These are phyloP conservation scores for Ophiostoma montium DNA, from an alignment of 2,329 filamentous ascomycete genomes.

Conservation along the genomic window DNA sequence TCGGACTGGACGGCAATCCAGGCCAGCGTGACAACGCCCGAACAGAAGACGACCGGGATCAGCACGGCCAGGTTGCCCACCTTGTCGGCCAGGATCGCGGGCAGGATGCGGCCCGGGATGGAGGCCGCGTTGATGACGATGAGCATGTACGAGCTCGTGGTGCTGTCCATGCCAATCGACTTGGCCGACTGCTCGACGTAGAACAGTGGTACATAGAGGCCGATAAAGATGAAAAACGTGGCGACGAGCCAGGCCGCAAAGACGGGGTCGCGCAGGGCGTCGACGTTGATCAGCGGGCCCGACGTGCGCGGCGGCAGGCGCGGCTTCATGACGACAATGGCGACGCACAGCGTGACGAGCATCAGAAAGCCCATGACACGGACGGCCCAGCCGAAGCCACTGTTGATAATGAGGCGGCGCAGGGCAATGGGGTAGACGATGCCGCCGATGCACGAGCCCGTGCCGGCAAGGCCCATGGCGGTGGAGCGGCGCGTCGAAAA, in stretches of 20 bases:
- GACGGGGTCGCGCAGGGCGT: constrained; percentile 7
- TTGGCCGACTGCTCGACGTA: constrained; percentile 9
- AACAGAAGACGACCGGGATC: constrained; percentile 4
- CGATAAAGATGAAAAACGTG: constrained; percentile 8
- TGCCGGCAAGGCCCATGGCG: constrained; percentile 5
- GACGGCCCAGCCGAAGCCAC: constrained; percentile 16
- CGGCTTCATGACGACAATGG: constrained; percentile 7
- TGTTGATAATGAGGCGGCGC: constrained; percentile 15
- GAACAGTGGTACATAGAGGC: constrained; percentile 9
- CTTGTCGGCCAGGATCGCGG: constrained; percentile 7
- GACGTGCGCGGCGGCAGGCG: constrained; percentile 10
- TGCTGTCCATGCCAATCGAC: constrained; percentile 1
- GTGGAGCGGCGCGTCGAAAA: constrained; percentile 7
- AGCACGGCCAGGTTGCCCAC: constrained; percentile 7
- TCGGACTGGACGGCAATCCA: constrained; percentile 18
- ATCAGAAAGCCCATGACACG: constrained; percentile 12
- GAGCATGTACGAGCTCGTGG: constrained; percentile 8
- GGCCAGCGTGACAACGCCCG: constrained; percentile 4
- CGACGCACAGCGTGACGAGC: constrained; percentile 8
- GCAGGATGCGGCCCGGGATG: constrained; percentile 8
- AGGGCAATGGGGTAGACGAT: constrained; percentile 15
- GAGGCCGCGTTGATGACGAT: constrained; percentile 9
- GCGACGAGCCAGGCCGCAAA: constrained; percentile 6
- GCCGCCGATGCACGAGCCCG: constrained; percentile 19
- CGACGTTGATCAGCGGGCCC: constrained; percentile 10